Percentiles rank a stretch among this genome's conserved stretches.
Conservation (phyloP, 345 rosid genomes). For the Gossypium raimondii region DNA sequence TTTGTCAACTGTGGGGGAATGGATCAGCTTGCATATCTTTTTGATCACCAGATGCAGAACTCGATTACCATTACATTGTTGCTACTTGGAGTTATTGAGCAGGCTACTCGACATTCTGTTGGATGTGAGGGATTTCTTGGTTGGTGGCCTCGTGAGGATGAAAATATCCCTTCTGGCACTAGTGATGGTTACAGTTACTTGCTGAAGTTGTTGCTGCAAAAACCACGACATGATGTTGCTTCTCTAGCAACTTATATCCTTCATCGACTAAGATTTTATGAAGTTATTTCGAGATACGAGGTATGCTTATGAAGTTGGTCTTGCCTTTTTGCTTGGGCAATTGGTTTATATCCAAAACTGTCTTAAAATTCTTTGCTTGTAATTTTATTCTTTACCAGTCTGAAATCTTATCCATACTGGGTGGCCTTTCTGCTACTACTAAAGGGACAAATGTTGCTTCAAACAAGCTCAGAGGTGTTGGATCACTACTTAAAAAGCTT, state of each 20-base stretch:
- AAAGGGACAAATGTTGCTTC: slow-evolving; percentile 31
- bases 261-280: slow-evolving; percentile 81
- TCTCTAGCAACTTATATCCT: slow-evolving; percentile 73
- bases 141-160: slow-evolving; percentile 98
- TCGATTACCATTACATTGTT: slow-evolving; percentile 55
- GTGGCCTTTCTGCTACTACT: slow-evolving; percentile 43
- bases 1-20: slow-evolving; percentile 80
- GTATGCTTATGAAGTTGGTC: slow-evolving; percentile 31
- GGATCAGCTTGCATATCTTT: slow-evolving; percentile 56
- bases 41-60: slow-evolving; percentile 42
- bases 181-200: slow-evolving; percentile 78
- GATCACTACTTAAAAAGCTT: slow-evolving; percentile 74
- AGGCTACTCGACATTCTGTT: slow-evolving; percentile 80
- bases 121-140: slow-evolving; percentile 94
- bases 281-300: slow-evolving; percentile 92
- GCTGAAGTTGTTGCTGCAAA: slow-evolving; percentile 71
- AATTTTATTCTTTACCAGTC: slow-evolving; percentile 45
- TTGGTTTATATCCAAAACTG: slow-evolving; percentile 2
- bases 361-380: slow-evolving; percentile 12
- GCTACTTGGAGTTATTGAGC: slow-evolving; percentile 82
- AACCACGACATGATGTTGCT: slow-evolving; percentile 82
- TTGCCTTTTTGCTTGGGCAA: slow-evolving; percentile 1
- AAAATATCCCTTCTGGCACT: slow-evolving; percentile 55
- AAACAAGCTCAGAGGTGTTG: slow-evolving; percentile 49
- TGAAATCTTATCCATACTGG: slow-evolving; percentile 65